Evolutionary conservation across 176 grass and related monocot genomes (phyloP), one percentile per base, ranked within the genome.

Genomic region (Urochloa ruziziensis): DNA sequence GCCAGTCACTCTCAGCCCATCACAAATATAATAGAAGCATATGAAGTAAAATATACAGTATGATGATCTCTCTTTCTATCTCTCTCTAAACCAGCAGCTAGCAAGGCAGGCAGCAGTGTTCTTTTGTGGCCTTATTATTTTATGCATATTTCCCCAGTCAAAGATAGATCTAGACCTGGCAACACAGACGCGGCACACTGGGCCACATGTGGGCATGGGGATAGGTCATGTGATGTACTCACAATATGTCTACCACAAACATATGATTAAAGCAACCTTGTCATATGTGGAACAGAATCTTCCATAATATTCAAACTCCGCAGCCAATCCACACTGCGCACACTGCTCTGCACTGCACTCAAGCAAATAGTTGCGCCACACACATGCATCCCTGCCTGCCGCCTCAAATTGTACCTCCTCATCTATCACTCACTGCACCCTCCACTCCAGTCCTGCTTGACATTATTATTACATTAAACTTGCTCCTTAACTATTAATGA

Each of bases 231-330:
- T 92, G 93, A 92, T 90, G 85, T 87, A 90, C 82, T 84, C 87
- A 90, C 84, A 91, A 80, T 80, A 91, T 94, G 92, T 94, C 77
- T 91, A 80, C 79, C 42, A 80, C 60, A 80, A 85, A 84, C 75
- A 86, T 70, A 89, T 89, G 83, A 86, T 73, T 70, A 86, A 79
- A 75, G 74, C 84, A 85, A 52, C 84, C 84, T 91, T 91, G 89
- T 91, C 89, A 89, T 94, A 92, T 92, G 43, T 92, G 83, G 87
- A 94, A 92, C 90, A 94, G 85, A 94, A 92, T 94, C 90, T 94
- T 92, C 90, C 90, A 90, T 75, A 86, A 94, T 83, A 88, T 94
- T 94, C 93, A 92, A 92, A 85, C 86, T 83, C 78, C 74, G 46
- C 56, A 74, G 77, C 85, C 78, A 90, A 90, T 90, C 73, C 80